These are phyloP conservation scores for Tilletiopsis washingtonensis DNA, from an alignment of 1,284 basidiomycete species.

Conservation along the genomic window DNA sequence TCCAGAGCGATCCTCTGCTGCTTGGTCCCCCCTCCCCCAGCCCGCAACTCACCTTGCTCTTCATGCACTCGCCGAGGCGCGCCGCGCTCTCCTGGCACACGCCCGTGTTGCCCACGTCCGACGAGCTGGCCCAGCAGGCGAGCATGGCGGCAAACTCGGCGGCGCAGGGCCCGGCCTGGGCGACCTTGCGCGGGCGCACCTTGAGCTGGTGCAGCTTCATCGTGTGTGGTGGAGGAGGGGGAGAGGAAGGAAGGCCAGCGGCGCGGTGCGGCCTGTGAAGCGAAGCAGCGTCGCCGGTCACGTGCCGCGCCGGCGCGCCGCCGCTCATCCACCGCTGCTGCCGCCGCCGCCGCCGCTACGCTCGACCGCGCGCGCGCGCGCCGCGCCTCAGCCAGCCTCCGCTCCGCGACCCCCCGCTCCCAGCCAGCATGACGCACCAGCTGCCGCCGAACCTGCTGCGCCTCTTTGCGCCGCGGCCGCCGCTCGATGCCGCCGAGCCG, in stretches of 20 bases:
- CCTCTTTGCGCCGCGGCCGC: constrained; percentile 40
- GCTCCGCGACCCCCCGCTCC: not conserved
- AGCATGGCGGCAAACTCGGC: constrained; percentile 73
- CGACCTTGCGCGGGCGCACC: constrained; percentile 60
- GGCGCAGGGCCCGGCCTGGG: constrained; percentile 60
- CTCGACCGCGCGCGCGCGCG: too few species aligned
- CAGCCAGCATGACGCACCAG: constrained; percentile 46
- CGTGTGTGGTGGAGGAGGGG: too few species aligned
- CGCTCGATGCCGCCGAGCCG: constrained; percentile 24
- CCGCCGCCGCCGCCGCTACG: too few species aligned
- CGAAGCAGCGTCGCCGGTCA: too few species aligned
- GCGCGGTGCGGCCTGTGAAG: not conserved
- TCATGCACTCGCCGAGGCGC: constrained; percentile 75
- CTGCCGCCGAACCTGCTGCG: constrained; percentile 41
- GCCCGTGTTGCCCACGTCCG: constrained; percentile 59
- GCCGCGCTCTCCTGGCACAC: constrained; percentile 64
- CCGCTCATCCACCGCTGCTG: too few species aligned
- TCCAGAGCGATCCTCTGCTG: not conserved
- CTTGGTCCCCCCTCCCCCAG: not conserved
- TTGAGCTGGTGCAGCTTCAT: constrained; percentile 45
- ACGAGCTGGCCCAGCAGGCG: constrained; percentile 79
- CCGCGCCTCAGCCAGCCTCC: too few species aligned
- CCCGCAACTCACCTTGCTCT: constrained; percentile 60
- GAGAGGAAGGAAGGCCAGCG: not conserved
- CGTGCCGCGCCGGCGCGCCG: too few species aligned